phyloP scores from a whole-genome alignment of 169 alveolate species.

The Condylostoma magnum region DNA sequence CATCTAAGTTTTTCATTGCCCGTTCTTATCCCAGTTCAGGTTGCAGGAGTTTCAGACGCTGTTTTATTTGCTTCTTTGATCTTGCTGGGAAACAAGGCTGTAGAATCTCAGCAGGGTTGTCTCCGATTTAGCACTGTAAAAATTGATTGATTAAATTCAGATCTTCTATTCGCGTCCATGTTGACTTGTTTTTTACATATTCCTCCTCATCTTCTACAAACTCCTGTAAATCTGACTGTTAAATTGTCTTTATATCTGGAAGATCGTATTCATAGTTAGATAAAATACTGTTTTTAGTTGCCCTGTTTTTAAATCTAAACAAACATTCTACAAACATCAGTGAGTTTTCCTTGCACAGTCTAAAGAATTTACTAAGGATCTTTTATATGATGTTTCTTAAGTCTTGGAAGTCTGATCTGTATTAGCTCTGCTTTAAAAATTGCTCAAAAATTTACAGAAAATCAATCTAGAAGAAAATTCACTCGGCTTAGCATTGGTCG shows the following conservation, averaged over 20 bases:
- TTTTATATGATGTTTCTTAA: neutral
- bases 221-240: neutral
- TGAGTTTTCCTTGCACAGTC: neutral
- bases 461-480: constrained; percentile 64
- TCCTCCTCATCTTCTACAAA: neutral
- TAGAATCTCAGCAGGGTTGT: neutral
- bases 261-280: constrained; percentile 8
- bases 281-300: neutral
- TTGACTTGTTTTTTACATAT: neutral
- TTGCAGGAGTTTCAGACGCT: constrained; percentile 28
- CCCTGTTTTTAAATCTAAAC: constrained; percentile 3
- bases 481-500: constrained; percentile 49
- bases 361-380: neutral
- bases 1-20: constrained; percentile 24
- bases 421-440: constrained; percentile 19
- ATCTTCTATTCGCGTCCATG: constrained; percentile 53
- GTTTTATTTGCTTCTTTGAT: constrained; percentile 27
- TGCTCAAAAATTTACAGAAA: constrained; percentile 39
- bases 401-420: neutral
- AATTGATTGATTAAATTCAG: constrained; percentile 32
- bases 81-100: constrained; percentile 16
- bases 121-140: constrained; percentile 27
- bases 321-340: neutral
- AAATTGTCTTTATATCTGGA: too few relatives aligned
- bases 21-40: constrained; percentile 24